Conservation (phyloP, 179 eudicot species). For the Beta lomatogona region DNA sequence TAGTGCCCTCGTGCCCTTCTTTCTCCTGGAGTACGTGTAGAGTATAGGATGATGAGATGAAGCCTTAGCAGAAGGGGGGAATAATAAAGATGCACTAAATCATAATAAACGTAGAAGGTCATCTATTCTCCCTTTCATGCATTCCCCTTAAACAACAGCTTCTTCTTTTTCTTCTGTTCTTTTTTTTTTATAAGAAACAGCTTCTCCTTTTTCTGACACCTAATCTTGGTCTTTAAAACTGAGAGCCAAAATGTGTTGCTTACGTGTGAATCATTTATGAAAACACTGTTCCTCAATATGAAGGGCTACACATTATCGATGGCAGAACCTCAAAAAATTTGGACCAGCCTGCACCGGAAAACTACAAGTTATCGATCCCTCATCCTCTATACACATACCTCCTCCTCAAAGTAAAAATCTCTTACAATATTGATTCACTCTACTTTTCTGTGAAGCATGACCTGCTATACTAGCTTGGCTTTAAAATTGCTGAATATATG, state of each 20-base stretch:
- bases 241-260: neutral
- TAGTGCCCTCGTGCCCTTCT: too few species aligned
- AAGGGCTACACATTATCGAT: neutral
- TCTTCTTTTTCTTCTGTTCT: neutral
- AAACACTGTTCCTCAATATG: neutral
- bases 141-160: neutral
- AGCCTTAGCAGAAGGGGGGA: neutral
- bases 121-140: neutral
- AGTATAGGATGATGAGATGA: too few species aligned
- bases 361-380: neutral
- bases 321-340: neutral
- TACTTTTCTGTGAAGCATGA: neutral
- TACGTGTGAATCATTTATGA: neutral
- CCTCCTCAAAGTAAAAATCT: neutral
- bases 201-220: neutral
- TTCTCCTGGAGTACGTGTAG: too few species aligned
- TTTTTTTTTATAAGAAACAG: too few species aligned
- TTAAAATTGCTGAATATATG: neutral
- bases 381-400: neutral
- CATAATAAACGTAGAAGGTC: neutral
- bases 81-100: neutral
- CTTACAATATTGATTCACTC: neutral
- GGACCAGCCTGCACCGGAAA: neutral
- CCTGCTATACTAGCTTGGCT: neutral
- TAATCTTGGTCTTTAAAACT: neutral